These are phyloP conservation scores for Eugenia klotzschiana DNA, from an alignment of 441 rosid species.

Conservation along the genomic window DNA sequence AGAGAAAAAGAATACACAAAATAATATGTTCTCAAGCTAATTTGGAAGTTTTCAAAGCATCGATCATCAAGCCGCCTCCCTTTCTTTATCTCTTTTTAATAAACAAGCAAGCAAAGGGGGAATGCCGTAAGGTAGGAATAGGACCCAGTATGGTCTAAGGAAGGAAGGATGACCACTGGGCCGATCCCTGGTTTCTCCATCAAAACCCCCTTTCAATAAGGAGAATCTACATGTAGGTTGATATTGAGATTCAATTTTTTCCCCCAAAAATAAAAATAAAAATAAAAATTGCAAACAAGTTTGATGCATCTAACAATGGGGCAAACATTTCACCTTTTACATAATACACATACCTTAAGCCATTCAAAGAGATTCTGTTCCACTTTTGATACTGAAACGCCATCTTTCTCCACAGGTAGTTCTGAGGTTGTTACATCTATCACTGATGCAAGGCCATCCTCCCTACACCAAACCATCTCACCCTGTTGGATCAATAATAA, in stretches of 20 bases:
- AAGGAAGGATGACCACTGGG: background rate
- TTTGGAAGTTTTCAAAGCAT: background rate
- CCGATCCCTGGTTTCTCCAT: background rate
- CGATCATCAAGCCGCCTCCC: background rate
- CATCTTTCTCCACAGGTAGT: conserved; percentile 78
- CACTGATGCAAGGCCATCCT: conserved; percentile 90
- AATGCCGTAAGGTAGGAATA: background rate
- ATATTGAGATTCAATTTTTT: background rate
- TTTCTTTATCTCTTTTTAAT: background rate
- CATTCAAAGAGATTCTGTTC: conserved; percentile 88
- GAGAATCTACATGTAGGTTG: background rate
- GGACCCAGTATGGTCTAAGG: background rate
- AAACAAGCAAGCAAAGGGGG: background rate
- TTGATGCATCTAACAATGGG: background rate
- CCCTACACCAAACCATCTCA: conserved; percentile 88
- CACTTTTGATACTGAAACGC: conserved; percentile 89
- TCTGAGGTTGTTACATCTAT: conserved; percentile 74
- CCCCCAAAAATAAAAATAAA: background rate
- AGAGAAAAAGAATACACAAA: background rate
- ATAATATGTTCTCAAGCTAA: background rate
- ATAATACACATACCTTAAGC: conserved; percentile 57
- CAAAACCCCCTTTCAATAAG: background rate
- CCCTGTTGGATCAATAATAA: conserved; percentile 87
- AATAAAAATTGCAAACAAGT: background rate
- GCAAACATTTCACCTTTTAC: background rate